Evolutionary conservation across 257 asterid genomes (phyloP).

Genomic region (Prunella vulgaris): DNA sequence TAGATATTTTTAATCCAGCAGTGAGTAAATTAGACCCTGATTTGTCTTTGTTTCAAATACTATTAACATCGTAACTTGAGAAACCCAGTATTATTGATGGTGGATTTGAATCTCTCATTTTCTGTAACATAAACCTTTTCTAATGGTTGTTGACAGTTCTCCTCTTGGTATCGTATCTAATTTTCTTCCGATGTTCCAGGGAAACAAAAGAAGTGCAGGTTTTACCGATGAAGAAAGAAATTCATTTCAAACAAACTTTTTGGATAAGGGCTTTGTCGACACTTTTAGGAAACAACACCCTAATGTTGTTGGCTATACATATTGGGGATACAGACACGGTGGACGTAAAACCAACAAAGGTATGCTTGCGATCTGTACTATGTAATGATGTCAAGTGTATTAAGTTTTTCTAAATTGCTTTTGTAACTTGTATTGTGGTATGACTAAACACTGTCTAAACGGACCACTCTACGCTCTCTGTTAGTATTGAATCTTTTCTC

Average conservation of each 20-base stretch:
- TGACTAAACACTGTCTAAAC: neutral
- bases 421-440: neutral
- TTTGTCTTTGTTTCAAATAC: neutral
- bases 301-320: slow-evolving; percentile 80
- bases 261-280: slow-evolving; percentile 81
- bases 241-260: slow-evolving; percentile 66
- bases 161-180: neutral
- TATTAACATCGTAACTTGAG: neutral
- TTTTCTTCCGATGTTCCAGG: slow-evolving; percentile 39
- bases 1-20: slow-evolving; percentile 80
- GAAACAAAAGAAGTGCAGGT: slow-evolving; percentile 96
- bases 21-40: slow-evolving; percentile 44
- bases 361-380: slow-evolving; percentile 1
- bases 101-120: neutral
- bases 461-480: neutral
- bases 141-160: neutral
- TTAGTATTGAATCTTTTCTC: neutral
- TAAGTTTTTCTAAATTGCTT: neutral
- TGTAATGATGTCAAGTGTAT: neutral
- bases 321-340: slow-evolving; percentile 95
- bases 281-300: slow-evolving; percentile 96
- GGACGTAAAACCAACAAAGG: slow-evolving; percentile 84
- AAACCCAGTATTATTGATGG: neutral
- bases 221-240: slow-evolving; percentile 87
- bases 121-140: neutral